Evolutionary conservation across 352 stramenopile genomes (phyloP).

Genomic region (Phytophthora sansomeana): DNA sequence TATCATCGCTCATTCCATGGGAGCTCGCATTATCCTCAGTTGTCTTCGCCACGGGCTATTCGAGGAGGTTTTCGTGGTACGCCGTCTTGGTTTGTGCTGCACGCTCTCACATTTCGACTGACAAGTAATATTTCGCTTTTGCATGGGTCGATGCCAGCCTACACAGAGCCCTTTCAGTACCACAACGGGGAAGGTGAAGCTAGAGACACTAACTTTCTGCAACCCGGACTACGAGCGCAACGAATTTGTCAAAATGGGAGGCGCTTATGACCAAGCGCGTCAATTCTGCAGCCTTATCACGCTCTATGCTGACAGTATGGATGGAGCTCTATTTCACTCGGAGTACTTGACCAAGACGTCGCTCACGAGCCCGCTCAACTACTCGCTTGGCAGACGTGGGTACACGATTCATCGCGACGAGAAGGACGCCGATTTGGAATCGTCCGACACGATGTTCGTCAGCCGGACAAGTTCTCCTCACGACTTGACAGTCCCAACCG

Average conservation of each 20-base stretch:
- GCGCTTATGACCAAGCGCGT: conserved; percentile 61
- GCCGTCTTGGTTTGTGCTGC: no score
- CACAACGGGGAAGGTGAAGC: conserved; percentile 30
- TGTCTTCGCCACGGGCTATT: conserved; percentile 51
- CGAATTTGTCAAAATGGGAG: conserved; percentile 66
- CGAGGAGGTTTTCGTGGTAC: conserved; percentile 54
- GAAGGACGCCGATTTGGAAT: conserved; percentile 31
- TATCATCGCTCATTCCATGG: conserved; percentile 76
- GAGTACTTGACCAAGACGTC: conserved; percentile 65
- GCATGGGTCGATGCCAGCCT: conserved; percentile 5
- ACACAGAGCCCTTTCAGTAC: conserved; percentile 13
- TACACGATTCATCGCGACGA: conserved; percentile 61
- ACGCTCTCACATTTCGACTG: not conserved
- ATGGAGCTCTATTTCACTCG: conserved; percentile 76
- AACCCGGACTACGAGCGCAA: conserved; percentile 83
- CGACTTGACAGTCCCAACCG: conserved; percentile 38
- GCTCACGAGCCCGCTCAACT: conserved; percentile 54
- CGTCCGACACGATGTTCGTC: conserved; percentile 45
- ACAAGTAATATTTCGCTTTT: conserved; percentile 1
- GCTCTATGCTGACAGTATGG: conserved; percentile 75
- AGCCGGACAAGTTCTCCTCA: conserved; percentile 34
- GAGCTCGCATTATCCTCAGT: conserved; percentile 65
- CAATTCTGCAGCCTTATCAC: conserved; percentile 75
- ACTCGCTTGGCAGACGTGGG: conserved; percentile 60
- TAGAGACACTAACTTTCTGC: conserved; percentile 76